Base-by-base conservation (phyloP, 2,329 filamentous ascomycete species). In the Colletotrichum lupini region DNA sequence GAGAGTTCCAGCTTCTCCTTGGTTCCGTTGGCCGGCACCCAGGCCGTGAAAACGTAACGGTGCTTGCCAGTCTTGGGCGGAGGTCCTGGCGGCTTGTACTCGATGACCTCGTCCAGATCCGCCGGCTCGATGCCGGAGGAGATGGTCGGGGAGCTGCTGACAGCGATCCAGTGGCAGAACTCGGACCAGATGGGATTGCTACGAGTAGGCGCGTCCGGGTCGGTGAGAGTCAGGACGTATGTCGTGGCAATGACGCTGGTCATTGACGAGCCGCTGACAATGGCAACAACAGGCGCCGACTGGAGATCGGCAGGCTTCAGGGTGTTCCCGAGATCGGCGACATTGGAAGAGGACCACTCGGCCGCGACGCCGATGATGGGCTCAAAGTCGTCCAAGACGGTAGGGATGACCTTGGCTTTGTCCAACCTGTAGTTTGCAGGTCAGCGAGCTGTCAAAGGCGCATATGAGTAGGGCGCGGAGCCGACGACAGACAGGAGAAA, bases 151-250 rank as follows among this genome's bases (percentile, higher is more conserved):
- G 78, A 78, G 26, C 83, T 68, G 26, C 80, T 80, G 0, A 82
- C 81, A 4, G 82, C 81, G 59, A 86, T 82, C 83, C 84, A 86
- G 76, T 86, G 85, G 74, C 84, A 87, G 77, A 85, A 81, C 78
- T 87, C 85, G 7, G 83, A 81, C 83, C 83, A 85, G 68, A 83
- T 81, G 3, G 84, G 84, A 67, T 86, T 77, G 53, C 83, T 78
- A 4, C 83, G 81, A 0, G 83, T 84, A 0, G 83, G 83, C 1
- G 84, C 85, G 66, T 87, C 84, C 0, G 85, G 85, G 75, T 86
- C 85, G 4, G 83, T 85, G 6, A 86, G 75, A 5, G 80, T 76
- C 60, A 84, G 72, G 6, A 78, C 77, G 67, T 82, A 82, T 14
- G 77, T 78, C 63, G 78, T 57, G 58, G 76, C 69, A 22, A 71